Base-by-base conservation (phyloP, 2,329 filamentous ascomycete species). In the Neonectria coccinea region DNA sequence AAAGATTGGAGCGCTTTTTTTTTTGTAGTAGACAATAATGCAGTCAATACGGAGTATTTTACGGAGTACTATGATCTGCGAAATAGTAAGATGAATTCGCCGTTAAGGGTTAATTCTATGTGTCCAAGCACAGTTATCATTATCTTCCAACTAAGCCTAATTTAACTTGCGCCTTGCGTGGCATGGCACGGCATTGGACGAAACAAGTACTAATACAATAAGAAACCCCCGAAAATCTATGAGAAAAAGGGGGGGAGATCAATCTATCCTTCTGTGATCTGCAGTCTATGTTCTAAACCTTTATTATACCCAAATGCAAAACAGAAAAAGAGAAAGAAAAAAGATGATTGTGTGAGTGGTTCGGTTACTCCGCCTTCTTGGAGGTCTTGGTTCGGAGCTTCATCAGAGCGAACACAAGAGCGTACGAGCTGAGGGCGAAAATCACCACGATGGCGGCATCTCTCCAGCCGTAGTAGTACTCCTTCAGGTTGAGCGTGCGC, bases 401-500 rank as follows among this genome's bases (percentile, higher is more conserved):
- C 82, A 84, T 84, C 57, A 84, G 72, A 2, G 70, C 62, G 60
- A 80, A 83, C 7, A 85, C 83, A 54, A 84, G 48, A 0, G 73
- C 74, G 57, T 90, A 91, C 1, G 83, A 85, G 59, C 82, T 84
- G 42, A 87, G 64, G 1, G 80, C 84, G 67, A 90, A 89, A 5
- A 87, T 77, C 1, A 84, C 85, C 3, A 85, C 83, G 52, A 91
- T 88, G 0, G 73, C 90, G 0, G 87, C 86, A 75, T 92, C 83
- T 53, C 90, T 83, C 90, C 90, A 92, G 0, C 88, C 89, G 68
- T 88, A 88, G 65, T 83, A 86, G 68, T 91, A 87, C 4, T 87
- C 82, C 1, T 81, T 80, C 8, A 92, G 70, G 72, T 91, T 90
- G 12, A 92, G 67, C 0, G 82, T 86, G 2, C 76, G 70, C 2